Conservation (phyloP, 371 early-diverging fungal genomes). For the Mucor velutinosus region DNA sequence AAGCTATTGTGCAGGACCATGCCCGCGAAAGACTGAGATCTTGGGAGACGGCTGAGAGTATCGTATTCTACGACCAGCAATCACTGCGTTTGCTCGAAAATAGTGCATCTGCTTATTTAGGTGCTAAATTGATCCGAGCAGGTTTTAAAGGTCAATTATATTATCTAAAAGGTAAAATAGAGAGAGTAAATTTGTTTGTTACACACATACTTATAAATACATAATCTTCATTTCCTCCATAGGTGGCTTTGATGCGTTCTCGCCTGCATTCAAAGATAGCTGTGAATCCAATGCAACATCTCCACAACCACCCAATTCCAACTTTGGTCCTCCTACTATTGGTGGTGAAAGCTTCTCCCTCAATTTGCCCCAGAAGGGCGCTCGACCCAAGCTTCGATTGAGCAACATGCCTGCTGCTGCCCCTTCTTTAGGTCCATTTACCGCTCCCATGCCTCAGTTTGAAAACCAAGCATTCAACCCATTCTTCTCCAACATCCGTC, state of each 20-base stretch:
- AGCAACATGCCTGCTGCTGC: conserved; percentile 22
- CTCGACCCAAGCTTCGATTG: conserved; percentile 38
- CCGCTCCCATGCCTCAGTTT: conserved; percentile 46
- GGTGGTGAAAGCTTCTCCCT: conserved; percentile 15
- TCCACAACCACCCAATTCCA: background rate
- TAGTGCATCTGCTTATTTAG: conserved; percentile 47
- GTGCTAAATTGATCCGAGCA: conserved; percentile 34
- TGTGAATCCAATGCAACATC: conserved; percentile 24
- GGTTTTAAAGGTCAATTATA: conserved; percentile 46
- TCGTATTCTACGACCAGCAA: conserved; percentile 61
- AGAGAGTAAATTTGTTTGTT: background rate
- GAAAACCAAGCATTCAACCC: conserved; percentile 44
- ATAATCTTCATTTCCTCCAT: background rate
- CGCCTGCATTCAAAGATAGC: conserved; percentile 22
- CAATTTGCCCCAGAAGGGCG: conserved; percentile 9
- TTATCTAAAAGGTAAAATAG: conserved; percentile 52
- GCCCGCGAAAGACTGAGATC: conserved; percentile 39
- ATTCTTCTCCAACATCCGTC: conserved; percentile 48
- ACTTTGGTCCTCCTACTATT: conserved; percentile 20
- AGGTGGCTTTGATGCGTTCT: conserved; percentile 54
- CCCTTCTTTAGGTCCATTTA: conserved; percentile 37
- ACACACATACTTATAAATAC: background rate
- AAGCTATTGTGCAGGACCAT: conserved; percentile 51
- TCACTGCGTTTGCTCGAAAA: conserved; percentile 44
- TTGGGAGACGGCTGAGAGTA: conserved; percentile 51